Evolutionary conservation across 768 basidiomycete genomes (phyloP).

Genomic region (Dentipellis sp.): DNA sequence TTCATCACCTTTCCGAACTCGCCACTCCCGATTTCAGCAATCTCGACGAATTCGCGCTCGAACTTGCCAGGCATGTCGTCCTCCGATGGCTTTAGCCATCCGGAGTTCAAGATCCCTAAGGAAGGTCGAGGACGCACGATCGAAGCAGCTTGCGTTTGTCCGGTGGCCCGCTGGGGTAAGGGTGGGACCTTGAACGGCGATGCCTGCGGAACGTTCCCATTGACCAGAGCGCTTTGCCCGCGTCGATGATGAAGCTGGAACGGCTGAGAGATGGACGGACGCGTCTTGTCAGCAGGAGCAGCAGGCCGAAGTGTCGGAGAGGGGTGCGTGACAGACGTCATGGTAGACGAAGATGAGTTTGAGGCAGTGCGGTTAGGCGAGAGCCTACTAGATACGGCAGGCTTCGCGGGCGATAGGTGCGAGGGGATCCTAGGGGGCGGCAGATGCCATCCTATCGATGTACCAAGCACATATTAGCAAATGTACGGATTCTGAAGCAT

Average conservation of each 20-base stretch:
- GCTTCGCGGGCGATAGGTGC: constrained; percentile 40
- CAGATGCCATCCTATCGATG: constrained; percentile 44
- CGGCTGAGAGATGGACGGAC: neutral
- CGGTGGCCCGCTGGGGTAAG: constrained; percentile 4
- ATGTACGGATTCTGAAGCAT: neutral
- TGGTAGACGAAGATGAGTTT: constrained; percentile 43
- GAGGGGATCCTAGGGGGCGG: constrained; percentile 38
- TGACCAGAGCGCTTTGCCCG: neutral
- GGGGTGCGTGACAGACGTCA: constrained; percentile 9
- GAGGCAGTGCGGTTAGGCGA: constrained; percentile 42
- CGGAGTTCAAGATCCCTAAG: neutral
- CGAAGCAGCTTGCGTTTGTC: constrained; percentile 4
- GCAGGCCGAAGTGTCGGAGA: constrained; percentile 4
- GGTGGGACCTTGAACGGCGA: constrained; percentile 1
- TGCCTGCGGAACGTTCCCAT: neutral
- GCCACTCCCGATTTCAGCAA: constrained; percentile 80
- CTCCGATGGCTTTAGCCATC: constrained; percentile 14
- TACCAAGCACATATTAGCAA: neutral
- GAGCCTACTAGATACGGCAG: constrained; percentile 22
- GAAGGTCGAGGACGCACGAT: constrained; percentile 16
- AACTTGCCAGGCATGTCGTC: constrained; percentile 59
- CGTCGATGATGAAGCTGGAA: constrained; percentile 1
- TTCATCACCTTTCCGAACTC: constrained; percentile 93
- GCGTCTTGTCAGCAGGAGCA: neutral
- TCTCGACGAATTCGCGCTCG: constrained; percentile 70